Base-by-base conservation (phyloP, 345 rosid genomes). In the Ricinus communis region DNA sequence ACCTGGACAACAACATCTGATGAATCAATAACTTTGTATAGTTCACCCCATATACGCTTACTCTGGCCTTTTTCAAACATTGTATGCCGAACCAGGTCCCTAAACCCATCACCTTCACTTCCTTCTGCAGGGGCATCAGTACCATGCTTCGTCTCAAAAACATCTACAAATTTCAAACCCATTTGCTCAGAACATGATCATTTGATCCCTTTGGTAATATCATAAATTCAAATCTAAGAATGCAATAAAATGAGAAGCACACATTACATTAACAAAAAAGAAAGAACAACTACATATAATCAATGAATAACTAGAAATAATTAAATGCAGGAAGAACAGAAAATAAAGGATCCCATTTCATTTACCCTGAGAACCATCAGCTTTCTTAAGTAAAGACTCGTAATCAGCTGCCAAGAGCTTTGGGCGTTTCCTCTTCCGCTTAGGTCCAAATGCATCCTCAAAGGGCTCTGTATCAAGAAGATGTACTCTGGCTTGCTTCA, bases 1-100 rank as follows among this genome's bases (percentile, higher is more conserved):
- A 94, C 98, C 96, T 92, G 96, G 41, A 92, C 90, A 77, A 95
- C 85, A 38, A 95, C 99, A 81, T 92, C 98, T 43, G 99, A 92
- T 5, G 99, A 95, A 77, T 95, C 98, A 5, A 90, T 84, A 51
- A 95, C 99, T 88, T 95, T 90, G 87, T 95, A 95, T 62, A 95
- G 97, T 79, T 95, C 99, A 57, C 98, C 97, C 98, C 98, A 92
- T 79, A 95, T 89, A 66, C 97, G 96, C 79, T 95, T 95, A 52
- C 99, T 95, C 81, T 95, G 99, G 66, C 98, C 99, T 81, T 92
- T 95, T 76, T 92, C 98, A 86, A 95, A 95, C 97, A 95, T 95
- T 0, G 85, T 92, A 73, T 92, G 98, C 53, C 97, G 88, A 65
- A 95, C 98, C 73, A 95, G 83, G 62, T 92, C 98, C 77, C 94